These are phyloP conservation scores for Pascua guehoae DNA, from an alignment of 1,284 basidiomycete genomes.

Conservation along the genomic window DNA sequence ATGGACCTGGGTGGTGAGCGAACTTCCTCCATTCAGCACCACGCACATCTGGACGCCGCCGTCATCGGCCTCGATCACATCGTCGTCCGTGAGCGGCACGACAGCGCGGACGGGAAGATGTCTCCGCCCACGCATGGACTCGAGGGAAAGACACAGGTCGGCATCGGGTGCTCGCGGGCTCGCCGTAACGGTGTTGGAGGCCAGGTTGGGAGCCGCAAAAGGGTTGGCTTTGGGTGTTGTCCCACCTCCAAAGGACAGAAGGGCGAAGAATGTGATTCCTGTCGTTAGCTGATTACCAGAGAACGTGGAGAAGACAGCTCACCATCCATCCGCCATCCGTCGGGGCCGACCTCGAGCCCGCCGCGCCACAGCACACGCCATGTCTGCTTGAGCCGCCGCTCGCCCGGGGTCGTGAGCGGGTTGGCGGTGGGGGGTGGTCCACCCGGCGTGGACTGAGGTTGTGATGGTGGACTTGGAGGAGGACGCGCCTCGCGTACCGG, in stretches of 20 bases:
- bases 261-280: constrained; percentile 46
- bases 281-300: background rate
- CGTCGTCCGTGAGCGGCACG: constrained; percentile 31
- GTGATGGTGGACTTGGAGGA: background rate
- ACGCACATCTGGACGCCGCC: constrained; percentile 37
- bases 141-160: constrained; percentile 48
- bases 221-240: constrained; percentile 1
- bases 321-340: constrained; percentile 47
- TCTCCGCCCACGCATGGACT: constrained; percentile 45
- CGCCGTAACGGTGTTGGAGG: constrained; percentile 17
- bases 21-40: too few species aligned
- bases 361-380: constrained; percentile 49
- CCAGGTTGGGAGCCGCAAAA: constrained; percentile 6
- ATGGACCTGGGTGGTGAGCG: constrained; percentile 24
- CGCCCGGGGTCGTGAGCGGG: background rate
- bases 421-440: background rate
- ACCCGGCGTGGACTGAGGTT: background rate
- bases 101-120: constrained; percentile 39
- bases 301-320: background rate
- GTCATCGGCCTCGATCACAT: constrained; percentile 33
- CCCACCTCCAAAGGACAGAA: constrained; percentile 12
- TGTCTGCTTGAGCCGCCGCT: background rate
- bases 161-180: constrained; percentile 23
- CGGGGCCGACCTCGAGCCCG: constrained; percentile 44
- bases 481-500: background rate